A percentile compares a stretch with the other conserved stretches of the same genome.
These are phyloP conservation scores for Candida anglica DNA, from an alignment of 805 yeast species.

Conservation along the genomic window DNA sequence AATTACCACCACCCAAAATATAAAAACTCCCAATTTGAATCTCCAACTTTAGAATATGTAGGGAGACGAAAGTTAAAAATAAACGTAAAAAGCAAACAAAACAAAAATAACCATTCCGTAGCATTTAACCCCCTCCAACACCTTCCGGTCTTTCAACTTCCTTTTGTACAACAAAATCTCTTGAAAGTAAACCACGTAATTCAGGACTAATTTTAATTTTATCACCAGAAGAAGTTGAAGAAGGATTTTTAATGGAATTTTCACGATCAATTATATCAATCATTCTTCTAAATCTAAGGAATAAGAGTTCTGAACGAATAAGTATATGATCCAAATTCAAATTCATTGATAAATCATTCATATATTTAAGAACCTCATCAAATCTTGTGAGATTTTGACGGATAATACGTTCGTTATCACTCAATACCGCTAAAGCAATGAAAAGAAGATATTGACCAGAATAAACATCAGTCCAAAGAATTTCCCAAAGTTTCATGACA, in stretches of 20 bases:
- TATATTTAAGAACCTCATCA: slow-evolving; percentile 88
- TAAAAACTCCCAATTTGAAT: too few species aligned
- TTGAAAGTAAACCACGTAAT: slow-evolving; percentile 57
- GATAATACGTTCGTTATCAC: slow-evolving; percentile 77
- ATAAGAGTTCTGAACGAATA: slow-evolving; percentile 80
- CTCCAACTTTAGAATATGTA: too few species aligned
- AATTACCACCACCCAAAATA: too few species aligned
- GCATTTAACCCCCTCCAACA: slow-evolving; percentile 41
- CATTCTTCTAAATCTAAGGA: slow-evolving; percentile 75
- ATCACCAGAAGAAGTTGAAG: slow-evolving; percentile 13
- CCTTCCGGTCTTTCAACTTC: slow-evolving; percentile 49
- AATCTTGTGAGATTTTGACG: slow-evolving; percentile 70
- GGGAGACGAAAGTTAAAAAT: too few species aligned
- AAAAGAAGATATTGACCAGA: slow-evolving; percentile 86
- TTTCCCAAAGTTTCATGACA: slow-evolving; percentile 84
- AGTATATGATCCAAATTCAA: slow-evolving; percentile 73
- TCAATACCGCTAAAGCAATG: slow-evolving; percentile 83
- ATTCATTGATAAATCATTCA: slow-evolving; percentile 82
- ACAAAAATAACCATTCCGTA: too few species aligned
- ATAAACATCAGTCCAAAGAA: slow-evolving; percentile 82
- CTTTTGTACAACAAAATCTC: slow-evolving; percentile 58
- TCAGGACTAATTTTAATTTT: slow-evolving; percentile 38
- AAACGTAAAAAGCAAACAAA: not conserved
- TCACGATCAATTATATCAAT: slow-evolving; percentile 72
- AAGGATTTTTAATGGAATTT: slow-evolving; percentile 15